Percentiles rank a stretch among this genome's conserved stretches.
Evolutionary conservation across 805 yeast genomes (phyloP).

Genomic region (Cyberlindnera mississippiensis): DNA sequence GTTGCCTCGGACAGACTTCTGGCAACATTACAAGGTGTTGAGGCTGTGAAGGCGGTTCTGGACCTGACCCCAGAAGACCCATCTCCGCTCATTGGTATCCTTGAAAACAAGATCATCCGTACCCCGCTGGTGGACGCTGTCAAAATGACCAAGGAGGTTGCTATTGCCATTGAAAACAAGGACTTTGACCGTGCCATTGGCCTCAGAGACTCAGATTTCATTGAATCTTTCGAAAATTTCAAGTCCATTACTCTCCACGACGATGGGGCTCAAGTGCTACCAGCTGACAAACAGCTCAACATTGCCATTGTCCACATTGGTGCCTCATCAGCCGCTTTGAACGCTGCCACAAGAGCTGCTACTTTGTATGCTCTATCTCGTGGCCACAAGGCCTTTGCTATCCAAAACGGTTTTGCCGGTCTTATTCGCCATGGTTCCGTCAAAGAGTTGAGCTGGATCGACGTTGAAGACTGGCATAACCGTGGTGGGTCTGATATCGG

Average conservation of each 20-base stretch:
- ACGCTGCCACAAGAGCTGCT: constrained; percentile 73
- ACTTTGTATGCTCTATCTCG: constrained; percentile 69
- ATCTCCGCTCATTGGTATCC: constrained; percentile 89
- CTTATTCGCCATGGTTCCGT: constrained; percentile 86
- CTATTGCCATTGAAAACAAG: constrained; percentile 72
- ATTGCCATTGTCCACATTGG: constrained; percentile 90
- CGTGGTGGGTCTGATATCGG: constrained; percentile 97
- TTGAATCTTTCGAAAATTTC: constrained; percentile 72
- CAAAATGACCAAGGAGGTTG: constrained; percentile 80
- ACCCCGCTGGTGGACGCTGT: constrained; percentile 90
- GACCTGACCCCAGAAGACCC: constrained; percentile 87
- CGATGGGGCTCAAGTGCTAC: constrained; percentile 56
- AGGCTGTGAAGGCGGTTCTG: constrained; percentile 90
- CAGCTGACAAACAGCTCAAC: constrained; percentile 57
- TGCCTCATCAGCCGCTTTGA: constrained; percentile 97
- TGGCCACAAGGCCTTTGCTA: constrained; percentile 87
- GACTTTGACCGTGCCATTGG: constrained; percentile 86
- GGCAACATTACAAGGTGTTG: constrained; percentile 98
- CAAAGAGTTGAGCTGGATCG: constrained; percentile 70
- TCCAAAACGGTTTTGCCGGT: constrained; percentile 92
- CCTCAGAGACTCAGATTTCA: constrained; percentile 83
- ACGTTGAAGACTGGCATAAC: constrained; percentile 83
- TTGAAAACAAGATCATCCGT: constrained; percentile 82
- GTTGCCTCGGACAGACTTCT: constrained; percentile 89
- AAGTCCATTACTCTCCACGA: constrained; percentile 65